phyloP scores from a whole-genome alignment of 352 stramenopile species.

The Globisporangium cederbergense region DNA sequence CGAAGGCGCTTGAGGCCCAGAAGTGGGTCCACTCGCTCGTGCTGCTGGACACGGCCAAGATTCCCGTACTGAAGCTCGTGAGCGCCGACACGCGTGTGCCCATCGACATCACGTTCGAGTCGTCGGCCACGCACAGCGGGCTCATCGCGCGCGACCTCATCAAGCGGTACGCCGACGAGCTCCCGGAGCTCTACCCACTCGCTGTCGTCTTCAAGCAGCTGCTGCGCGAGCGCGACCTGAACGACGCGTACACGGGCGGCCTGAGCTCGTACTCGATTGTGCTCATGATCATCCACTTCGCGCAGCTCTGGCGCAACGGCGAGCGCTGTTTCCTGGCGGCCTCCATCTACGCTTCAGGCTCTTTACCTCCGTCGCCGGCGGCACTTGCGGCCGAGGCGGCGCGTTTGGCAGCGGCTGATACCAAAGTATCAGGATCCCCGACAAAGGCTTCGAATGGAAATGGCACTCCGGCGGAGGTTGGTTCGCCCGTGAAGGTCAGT shows the following conservation, averaged over 20 bases:
- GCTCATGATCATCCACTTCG: constrained; percentile 90
- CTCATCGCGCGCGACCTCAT: constrained; percentile 82
- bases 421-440: constrained; percentile 7
- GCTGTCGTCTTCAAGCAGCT: constrained; percentile 91
- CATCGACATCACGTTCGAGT: constrained; percentile 86
- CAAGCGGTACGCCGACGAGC: constrained; percentile 74
- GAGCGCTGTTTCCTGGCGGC: constrained; percentile 48
- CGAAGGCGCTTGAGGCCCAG: constrained; percentile 51
- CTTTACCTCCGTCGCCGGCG: constrained; percentile 33
- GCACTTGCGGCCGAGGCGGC: constrained; percentile 23
- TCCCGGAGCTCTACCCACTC: constrained; percentile 87
- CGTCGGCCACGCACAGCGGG: constrained; percentile 74
- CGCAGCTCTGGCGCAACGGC: constrained; percentile 61
- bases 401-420: constrained; percentile 13
- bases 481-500: constrained; percentile 8
- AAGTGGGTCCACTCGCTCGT: constrained; percentile 81
- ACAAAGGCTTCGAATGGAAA: constrained; percentile 3
- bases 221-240: constrained; percentile 84
- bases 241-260: constrained; percentile 90
- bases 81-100: constrained; percentile 72
- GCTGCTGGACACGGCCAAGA: constrained; percentile 78
- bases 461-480: constrained; percentile 9
- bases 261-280: constrained; percentile 92
- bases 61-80: constrained; percentile 81
- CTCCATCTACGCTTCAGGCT: constrained; percentile 64